Evolutionary conservation across 441 rosid genomes (phyloP).

Genomic region (Rhodomyrtus psidioides): DNA sequence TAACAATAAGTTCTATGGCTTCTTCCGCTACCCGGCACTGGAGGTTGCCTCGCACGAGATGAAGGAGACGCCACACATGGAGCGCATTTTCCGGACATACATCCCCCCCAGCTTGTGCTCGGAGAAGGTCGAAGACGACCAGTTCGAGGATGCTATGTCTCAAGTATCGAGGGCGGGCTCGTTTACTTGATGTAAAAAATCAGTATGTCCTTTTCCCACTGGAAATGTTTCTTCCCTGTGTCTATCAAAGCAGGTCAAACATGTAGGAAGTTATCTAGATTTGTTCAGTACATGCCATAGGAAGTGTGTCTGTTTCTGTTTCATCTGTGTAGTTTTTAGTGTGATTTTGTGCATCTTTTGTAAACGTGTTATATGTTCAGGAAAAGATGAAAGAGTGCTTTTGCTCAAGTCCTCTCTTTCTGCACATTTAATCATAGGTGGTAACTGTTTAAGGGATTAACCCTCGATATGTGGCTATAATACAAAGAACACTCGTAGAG

Average conservation of each 20-base stretch:
- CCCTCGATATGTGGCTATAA: too few species aligned
- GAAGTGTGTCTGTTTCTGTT: background rate
- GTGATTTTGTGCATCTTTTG: too few species aligned
- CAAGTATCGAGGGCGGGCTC: constrained; percentile 41
- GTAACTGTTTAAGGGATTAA: too few species aligned
- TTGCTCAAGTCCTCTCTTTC: too few species aligned
- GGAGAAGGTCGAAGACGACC: constrained; percentile 52
- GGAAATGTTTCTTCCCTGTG: background rate
- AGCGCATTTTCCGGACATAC: constrained; percentile 42
- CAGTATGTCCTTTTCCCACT: background rate
- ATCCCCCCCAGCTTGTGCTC: constrained; percentile 52
- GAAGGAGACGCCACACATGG: constrained; percentile 58
- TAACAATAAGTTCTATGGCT: constrained; percentile 54
- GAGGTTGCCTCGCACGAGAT: constrained; percentile 51
- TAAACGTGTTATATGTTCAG: too few species aligned
- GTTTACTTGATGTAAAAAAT: constrained; percentile 17
- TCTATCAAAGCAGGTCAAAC: background rate
- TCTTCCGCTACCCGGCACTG: constrained; percentile 50
- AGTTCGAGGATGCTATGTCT: constrained; percentile 55
- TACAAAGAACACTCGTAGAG: too few species aligned
- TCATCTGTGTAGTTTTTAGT: too few species aligned
- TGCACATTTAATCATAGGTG: too few species aligned
- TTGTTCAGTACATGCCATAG: background rate
- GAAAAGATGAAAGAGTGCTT: too few species aligned
- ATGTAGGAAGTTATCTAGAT: background rate